Conservation (phyloP, 2,329 filamentous ascomycete species). For the Colletotrichum aenigma region DNA sequence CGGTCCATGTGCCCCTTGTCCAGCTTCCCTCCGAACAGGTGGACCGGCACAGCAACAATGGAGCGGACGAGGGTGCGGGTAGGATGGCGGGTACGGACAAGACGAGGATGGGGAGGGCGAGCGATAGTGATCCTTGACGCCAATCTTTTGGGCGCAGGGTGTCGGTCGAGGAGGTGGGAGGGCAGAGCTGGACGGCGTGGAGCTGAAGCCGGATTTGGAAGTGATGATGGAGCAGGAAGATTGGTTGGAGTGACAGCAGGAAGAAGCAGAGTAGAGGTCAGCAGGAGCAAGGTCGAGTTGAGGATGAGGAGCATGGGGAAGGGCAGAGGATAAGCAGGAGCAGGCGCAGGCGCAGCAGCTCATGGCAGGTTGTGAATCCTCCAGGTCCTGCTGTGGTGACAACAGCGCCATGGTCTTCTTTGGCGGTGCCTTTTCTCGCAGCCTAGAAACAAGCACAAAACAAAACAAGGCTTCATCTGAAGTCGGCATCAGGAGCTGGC, state of each 20-base stretch:
- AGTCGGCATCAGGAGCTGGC: conserved; percentile 4
- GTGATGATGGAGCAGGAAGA: neutral
- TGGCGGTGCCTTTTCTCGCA: neutral
- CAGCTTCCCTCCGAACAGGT: conserved; percentile 1
- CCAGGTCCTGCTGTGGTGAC: neutral
- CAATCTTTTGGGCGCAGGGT: conserved; percentile 6
- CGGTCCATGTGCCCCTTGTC: conserved; percentile 17
- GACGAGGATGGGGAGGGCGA: neutral
- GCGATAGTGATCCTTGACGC: neutral
- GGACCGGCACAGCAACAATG: neutral
- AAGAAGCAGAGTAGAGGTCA: neutral
- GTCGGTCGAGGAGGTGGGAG: neutral
- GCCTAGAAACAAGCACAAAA: conserved; percentile 18
- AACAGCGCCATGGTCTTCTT: conserved; percentile 17
- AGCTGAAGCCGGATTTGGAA: neutral
- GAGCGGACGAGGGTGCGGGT: neutral
- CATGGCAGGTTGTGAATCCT: neutral
- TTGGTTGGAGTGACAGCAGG: neutral
- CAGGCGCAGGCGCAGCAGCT: neutral
- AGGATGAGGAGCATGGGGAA: neutral
- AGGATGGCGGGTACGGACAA: neutral
- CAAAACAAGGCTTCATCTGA: conserved; percentile 19
- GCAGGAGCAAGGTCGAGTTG: neutral
- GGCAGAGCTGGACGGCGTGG: neutral
- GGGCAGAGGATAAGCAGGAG: neutral